Evolutionary conservation across 306 rosid species (phyloP).

Genomic region (Lagenaria siceraria): DNA sequence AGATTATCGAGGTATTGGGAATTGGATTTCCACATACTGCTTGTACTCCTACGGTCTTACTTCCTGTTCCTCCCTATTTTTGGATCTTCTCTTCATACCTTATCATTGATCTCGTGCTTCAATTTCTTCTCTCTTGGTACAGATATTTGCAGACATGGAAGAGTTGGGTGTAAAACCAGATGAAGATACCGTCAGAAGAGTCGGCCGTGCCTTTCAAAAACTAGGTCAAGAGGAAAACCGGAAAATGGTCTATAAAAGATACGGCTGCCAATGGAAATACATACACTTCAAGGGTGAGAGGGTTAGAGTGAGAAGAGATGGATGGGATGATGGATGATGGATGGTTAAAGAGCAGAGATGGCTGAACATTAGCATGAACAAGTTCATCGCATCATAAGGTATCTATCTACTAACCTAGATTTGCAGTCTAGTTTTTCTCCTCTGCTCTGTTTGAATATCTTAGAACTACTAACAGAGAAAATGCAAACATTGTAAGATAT

Average conservation of each 20-base stretch:
- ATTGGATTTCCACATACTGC: not conserved
- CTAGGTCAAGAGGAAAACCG: conserved; percentile 60
- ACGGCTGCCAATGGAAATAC: conserved; percentile 72
- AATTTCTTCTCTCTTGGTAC: conserved; percentile 9
- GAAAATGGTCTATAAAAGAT: conserved; percentile 41
- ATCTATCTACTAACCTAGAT: not conserved
- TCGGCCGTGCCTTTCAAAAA: conserved; percentile 41
- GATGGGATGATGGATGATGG: conserved; percentile 27
- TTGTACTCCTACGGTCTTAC: not conserved
- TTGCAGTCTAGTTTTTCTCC: not conserved
- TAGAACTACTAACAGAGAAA: not conserved
- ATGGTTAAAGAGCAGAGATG: not conserved
- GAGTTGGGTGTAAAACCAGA: conserved; percentile 63
- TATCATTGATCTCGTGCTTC: not conserved
- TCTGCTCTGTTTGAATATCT: not conserved
- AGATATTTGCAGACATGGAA: conserved; percentile 88
- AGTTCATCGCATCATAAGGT: not conserved
- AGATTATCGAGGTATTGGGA: conserved; percentile 54
- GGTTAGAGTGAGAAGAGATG: conserved; percentile 48
- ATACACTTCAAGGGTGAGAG: conserved; percentile 74
- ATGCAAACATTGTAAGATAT: not conserved
- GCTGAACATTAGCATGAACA: not conserved
- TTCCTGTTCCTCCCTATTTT: not conserved
- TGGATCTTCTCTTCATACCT: not conserved
- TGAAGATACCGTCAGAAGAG: conserved; percentile 71